These are phyloP conservation scores for Teratosphaeria destructans DNA, from an alignment of 2,329 filamentous ascomycete genomes.

Conservation along the genomic window DNA sequence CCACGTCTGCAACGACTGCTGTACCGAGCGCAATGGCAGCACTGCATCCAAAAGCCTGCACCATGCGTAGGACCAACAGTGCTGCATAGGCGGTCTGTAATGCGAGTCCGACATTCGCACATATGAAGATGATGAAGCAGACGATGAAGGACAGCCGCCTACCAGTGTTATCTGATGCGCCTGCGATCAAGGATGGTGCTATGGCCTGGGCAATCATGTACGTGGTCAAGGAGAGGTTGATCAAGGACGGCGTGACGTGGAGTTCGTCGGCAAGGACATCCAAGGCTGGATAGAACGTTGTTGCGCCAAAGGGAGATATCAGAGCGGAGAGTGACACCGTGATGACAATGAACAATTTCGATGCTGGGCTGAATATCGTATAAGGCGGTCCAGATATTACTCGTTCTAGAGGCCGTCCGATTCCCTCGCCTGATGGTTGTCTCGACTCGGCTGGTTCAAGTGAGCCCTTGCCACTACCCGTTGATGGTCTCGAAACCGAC, in stretches of 20 bases:
- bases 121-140: constrained; percentile 20
- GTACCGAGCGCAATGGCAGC: constrained; percentile 27
- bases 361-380: constrained; percentile 14
- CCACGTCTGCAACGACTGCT: constrained; percentile 28
- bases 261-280: constrained; percentile 40
- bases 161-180: constrained; percentile 19
- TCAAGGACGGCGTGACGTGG: constrained; percentile 30
- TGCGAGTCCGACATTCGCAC: constrained; percentile 18
- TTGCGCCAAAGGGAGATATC: constrained; percentile 20
- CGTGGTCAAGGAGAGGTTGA: constrained; percentile 46
- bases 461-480: neutral
- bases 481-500: neutral
- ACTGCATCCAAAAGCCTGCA: constrained; percentile 34
- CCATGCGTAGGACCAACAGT: constrained; percentile 20
- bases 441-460: neutral
- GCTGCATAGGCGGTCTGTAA: constrained; percentile 17
- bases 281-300: constrained; percentile 48
- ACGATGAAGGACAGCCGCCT: constrained; percentile 17
- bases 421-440: neutral
- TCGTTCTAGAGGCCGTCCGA: neutral
- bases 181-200: constrained; percentile 18
- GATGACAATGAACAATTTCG: constrained; percentile 20
- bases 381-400: constrained; percentile 12
- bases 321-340: constrained; percentile 18
- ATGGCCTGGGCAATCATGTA: constrained; percentile 51